Evolutionary conservation across 1,284 basidiomycete species (phyloP), one percentile per base, ranked within the genome.

Genomic region (Takashimella tepidaria): DNA sequence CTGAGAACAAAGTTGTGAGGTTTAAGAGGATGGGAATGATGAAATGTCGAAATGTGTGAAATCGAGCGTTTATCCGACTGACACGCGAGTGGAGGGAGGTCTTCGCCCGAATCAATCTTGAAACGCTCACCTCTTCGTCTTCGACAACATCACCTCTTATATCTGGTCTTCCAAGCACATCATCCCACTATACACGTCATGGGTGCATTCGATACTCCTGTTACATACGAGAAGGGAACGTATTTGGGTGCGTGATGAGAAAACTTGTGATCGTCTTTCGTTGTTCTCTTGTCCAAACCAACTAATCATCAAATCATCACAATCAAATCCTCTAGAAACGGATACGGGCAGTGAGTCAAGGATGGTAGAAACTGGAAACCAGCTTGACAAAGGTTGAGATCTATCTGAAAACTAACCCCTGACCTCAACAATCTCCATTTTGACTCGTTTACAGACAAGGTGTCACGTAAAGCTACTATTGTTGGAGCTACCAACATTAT

Each of bases 401-500:
- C n/a, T n/a, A n/a, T n/a, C n/a, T n/a, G n/a, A n/a, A n/a, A n/a
- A n/a, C n/a, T n/a, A n/a, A n/a, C n/a, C n/a, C n/a, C n/a, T n/a
- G n/a, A 12, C 27, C 12, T 16, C 3, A 23, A 19, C 40, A 26
- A 12, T 44, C 41, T 25, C 20, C 31, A 26, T 31, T 40, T 10
- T 16, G 16, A 8, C 40, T 23, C 45, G 13, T 43, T 45, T 51
- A 45, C 43, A 73, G 71, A 93, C 79, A 93, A 93, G 75, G 92
- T 98, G 49, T 96, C 92, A 31, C 84, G 92, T 46, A 84, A 89
- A 59, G 90, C 92, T 8, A 86, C 85, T n/a, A 97, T 98, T 63
- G 83, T 87, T 43, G 96, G 96, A 8, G 90, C 92, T 5, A 87
- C 92, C 69, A 97, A 98, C 71, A 98, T 98, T 70, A 90, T 98